A percentile compares a stretch with the other conserved stretches of the same genome.
Conservation (phyloP, 2,329 filamentous ascomycete species). For the Ophiostoma perfectum region DNA sequence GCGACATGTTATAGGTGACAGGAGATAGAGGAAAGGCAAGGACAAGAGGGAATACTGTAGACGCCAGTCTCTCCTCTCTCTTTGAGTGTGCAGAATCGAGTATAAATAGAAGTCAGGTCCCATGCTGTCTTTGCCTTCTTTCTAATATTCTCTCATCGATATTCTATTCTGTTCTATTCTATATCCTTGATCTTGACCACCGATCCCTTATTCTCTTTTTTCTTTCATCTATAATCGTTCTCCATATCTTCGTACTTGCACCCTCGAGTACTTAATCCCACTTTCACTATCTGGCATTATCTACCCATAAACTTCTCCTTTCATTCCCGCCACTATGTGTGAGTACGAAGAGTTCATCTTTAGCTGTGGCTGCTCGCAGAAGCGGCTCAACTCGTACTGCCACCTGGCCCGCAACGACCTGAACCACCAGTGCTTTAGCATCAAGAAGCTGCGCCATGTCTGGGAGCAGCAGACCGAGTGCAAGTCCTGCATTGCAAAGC, state of each 20-base stretch:
- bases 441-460: constrained; percentile 59
- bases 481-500: constrained; percentile 30
- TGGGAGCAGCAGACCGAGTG: constrained; percentile 53
- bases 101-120: background rate
- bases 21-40: background rate
- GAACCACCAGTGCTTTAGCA: constrained; percentile 61
- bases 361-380: constrained; percentile 55
- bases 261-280: background rate
- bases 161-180: background rate
- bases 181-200: background rate
- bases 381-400: constrained; percentile 62
- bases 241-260: background rate
- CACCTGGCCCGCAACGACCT: constrained; percentile 70
- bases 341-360: constrained; percentile 66
- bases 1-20: background rate
- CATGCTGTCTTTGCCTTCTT: background rate
- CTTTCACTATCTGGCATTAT: background rate
- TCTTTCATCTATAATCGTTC: background rate
- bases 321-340: constrained; percentile 49
- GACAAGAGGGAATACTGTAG: background rate
- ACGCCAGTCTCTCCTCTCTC: background rate
- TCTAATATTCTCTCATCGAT: background rate
- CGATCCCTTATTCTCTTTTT: background rate
- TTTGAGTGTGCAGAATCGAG: background rate
- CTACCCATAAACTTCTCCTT: background rate